These are phyloP conservation scores for Leucogyrophana mollusca DNA, from an alignment of 768 basidiomycete species.

Conservation along the genomic window DNA sequence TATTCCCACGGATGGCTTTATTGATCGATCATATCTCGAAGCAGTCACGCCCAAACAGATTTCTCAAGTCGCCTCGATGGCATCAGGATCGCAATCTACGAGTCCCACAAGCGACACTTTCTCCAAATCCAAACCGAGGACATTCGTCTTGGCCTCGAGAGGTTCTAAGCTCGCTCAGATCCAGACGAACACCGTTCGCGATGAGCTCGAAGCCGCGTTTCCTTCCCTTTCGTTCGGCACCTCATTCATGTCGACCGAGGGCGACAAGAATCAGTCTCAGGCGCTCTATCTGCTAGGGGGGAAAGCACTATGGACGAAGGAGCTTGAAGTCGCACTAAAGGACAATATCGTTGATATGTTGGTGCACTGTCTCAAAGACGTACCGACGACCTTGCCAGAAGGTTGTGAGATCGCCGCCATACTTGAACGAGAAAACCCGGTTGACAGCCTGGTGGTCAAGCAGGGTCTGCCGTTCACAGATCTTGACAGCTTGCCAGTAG, in stretches of 20 bases:
- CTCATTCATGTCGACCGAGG: slow-evolving; percentile 69
- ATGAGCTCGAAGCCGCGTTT: slow-evolving; percentile 55
- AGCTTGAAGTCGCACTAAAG: slow-evolving; percentile 84
- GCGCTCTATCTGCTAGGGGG: slow-evolving; percentile 88
- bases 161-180: slow-evolving; percentile 86
- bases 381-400: slow-evolving; percentile 82
- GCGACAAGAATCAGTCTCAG: slow-evolving; percentile 88
- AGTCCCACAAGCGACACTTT: not conserved
- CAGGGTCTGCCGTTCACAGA: slow-evolving; percentile 64
- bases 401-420: slow-evolving; percentile 87
- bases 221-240: slow-evolving; percentile 51
- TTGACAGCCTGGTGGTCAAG: slow-evolving; percentile 87
- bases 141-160: slow-evolving; percentile 79
- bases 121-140: slow-evolving; percentile 32
- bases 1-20: no score
- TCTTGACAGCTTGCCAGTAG: slow-evolving; percentile 81
- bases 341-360: slow-evolving; percentile 82
- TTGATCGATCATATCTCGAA: not conserved
- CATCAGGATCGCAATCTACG: no score
- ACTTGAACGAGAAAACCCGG: slow-evolving; percentile 82
- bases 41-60: not conserved
- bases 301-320: slow-evolving; percentile 95
- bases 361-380: slow-evolving; percentile 90
- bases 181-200: slow-evolving; percentile 82
- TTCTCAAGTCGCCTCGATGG: not conserved